A percentile compares a stretch with the other conserved stretches of the same genome.
Conservation (phyloP, 768 basidiomycete genomes). For the Suillus spraguei region DNA sequence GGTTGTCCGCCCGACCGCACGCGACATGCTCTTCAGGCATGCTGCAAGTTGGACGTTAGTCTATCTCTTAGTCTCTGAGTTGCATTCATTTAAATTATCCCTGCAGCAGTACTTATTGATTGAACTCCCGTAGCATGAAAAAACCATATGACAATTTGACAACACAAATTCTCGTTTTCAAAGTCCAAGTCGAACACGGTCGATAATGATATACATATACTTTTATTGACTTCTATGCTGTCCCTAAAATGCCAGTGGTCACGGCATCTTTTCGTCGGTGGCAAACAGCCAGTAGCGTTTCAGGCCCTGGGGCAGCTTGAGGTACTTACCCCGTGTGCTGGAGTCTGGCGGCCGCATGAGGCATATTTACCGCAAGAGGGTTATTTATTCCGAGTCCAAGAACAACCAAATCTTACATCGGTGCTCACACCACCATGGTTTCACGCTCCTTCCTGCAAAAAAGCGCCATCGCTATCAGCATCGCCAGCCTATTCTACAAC, state of each 20-base stretch:
- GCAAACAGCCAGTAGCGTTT: not conserved
- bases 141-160: too few species aligned
- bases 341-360: not conserved
- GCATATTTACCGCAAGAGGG: not conserved
- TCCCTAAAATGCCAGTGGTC: not conserved
- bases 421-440: slow-evolving; percentile 9
- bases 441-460: slow-evolving; percentile 39
- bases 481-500: slow-evolving; percentile 44
- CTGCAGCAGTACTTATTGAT: too few species aligned
- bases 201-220: too few species aligned
- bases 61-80: too few species aligned
- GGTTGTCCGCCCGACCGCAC: too few species aligned
- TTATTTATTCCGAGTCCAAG: not conserved
- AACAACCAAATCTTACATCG: not conserved
- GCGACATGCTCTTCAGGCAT: too few species aligned
- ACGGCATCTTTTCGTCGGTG: not conserved
- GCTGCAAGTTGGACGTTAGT: too few species aligned
- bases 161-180: too few species aligned
- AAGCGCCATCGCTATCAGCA: slow-evolving; percentile 41
- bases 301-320: not conserved
- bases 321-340: not conserved
- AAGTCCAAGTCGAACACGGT: too few species aligned
- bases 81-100: too few species aligned
- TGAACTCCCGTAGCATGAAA: too few species aligned
- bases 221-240: too few species aligned